Conservation (phyloP, 2,329 filamentous ascomycete species). For the Aspergillus chevalieri region DNA sequence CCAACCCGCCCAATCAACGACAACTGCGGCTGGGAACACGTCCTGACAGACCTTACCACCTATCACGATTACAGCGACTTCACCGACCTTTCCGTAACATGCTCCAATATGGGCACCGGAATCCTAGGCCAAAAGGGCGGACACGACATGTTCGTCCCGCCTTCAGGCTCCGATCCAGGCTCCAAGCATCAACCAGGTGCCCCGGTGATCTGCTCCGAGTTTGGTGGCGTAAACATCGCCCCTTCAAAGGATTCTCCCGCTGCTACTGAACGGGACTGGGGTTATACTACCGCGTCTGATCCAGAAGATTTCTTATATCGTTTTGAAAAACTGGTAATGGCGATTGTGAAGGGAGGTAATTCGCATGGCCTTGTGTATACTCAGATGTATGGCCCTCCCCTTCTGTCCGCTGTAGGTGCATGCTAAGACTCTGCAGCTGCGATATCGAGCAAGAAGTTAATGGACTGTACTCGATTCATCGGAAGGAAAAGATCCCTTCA, state of each 20-base stretch:
- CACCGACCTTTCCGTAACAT: constrained; percentile 50
- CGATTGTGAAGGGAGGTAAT: constrained; percentile 51
- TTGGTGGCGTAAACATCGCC: constrained; percentile 63
- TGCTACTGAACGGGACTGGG: constrained; percentile 53
- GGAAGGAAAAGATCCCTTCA: constrained; percentile 56
- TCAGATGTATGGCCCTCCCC: constrained; percentile 47
- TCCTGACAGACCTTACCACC: constrained; percentile 57
- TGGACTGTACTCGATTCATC: constrained; percentile 58
- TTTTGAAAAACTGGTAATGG: constrained; percentile 54
- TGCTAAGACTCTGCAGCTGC: constrained; percentile 20
- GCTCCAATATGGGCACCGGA: constrained; percentile 42
- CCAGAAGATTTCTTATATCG: constrained; percentile 54
- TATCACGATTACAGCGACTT: constrained; percentile 64
- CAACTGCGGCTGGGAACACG: constrained; percentile 67
- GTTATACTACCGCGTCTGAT: constrained; percentile 61
- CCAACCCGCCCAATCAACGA: constrained; percentile 61
- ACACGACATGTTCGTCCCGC: constrained; percentile 50
- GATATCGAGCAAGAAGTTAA: constrained; percentile 66
- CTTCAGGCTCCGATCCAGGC: constrained; percentile 40
- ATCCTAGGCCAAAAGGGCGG: constrained; percentile 52
- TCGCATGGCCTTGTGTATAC: constrained; percentile 62
- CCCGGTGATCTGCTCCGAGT: constrained; percentile 61
- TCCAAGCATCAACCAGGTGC: constrained; percentile 49
- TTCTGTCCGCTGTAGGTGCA: not conserved
- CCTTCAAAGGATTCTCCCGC: constrained; percentile 33